Base-by-base conservation (phyloP, 805 yeast genomes). In the Ogataea trehalophila region DNA sequence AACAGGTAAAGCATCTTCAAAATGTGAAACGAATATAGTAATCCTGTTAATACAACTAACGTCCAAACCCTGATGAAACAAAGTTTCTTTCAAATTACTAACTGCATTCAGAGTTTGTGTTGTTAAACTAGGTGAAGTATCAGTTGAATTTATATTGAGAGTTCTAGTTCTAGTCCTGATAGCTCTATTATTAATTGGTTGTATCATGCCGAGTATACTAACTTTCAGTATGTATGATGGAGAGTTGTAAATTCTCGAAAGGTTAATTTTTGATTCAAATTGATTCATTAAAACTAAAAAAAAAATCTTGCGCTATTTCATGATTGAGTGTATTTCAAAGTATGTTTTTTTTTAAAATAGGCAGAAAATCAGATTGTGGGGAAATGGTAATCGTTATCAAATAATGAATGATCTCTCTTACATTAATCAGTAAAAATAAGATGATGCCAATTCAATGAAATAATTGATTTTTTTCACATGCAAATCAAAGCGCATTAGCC, bases 1-100 rank as follows among this genome's bases (percentile, higher is more conserved):
- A 2, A 52, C 58, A 3, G 13, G 20, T 2, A 35, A 44, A 14
- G 58, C 53, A 13, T 45, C 29, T n/a, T 39, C 41, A 33, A 45
- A 45, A 18, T 52, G 26, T 6, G 37, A 22, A 17, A 38, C 37
- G 6, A 33, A 40, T 4, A 22, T 39, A 23, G 33, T 23, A 3
- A 33, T 16, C n/a, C 33, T 34, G 26, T 22, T 7, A 15, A 40
- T 20, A 6, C 23, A 16, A 31, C 18, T 41, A 29, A 36, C 11
- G 23, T n/a, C 16, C 7, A 29, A 13, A 6, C 22, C 40, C 20
- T 44, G 23, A 20, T 35, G 20, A 26, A 33, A 43, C 39, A 20
- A 37, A 9, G 11, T 3, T 9, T 26, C 31, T 26, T 9, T 26
- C 31, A 26, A 11, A 26, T 26, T 26, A 11, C 31, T 1, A 26